These are phyloP conservation scores for Pelargonium citronellum DNA, from an alignment of 441 rosid species.

Conservation along the genomic window DNA sequence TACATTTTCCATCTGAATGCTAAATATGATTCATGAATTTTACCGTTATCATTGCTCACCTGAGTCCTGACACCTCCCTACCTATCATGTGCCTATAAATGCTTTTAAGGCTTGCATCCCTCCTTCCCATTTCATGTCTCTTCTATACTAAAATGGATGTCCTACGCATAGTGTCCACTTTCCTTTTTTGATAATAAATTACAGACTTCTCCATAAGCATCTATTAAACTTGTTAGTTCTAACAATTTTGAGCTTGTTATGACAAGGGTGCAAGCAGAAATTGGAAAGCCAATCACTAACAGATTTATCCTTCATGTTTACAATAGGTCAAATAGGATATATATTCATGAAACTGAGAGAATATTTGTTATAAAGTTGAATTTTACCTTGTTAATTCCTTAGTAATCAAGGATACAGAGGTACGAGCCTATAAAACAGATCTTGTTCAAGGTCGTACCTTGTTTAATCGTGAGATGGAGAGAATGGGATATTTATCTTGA, in stretches of 20 bases:
- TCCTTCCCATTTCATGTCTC: neutral
- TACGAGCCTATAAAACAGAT: neutral
- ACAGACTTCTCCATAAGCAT: neutral
- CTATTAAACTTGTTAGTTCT: neutral
- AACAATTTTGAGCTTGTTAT: neutral
- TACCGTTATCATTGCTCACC: neutral
- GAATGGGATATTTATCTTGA: neutral
- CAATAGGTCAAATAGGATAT: neutral
- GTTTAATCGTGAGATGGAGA: neutral
- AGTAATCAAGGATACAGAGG: too few relatives aligned
- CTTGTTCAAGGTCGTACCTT: too few relatives aligned
- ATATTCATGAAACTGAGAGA: neutral
- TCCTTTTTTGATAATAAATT: neutral
- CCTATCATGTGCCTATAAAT: neutral
- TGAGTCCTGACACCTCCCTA: neutral
- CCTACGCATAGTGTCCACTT: neutral
- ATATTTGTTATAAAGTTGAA: neutral
- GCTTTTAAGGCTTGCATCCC: neutral
- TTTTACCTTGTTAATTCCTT: too few relatives aligned
- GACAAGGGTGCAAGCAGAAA: neutral
- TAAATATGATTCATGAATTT: neutral
- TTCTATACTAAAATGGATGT: neutral
- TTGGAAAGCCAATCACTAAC: neutral
- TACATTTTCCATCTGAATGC: conserved; percentile 3
- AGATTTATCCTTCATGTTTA: neutral